phyloP scores from a whole-genome alignment of 306 rosid genomes.

The Trifolium repens region DNA sequence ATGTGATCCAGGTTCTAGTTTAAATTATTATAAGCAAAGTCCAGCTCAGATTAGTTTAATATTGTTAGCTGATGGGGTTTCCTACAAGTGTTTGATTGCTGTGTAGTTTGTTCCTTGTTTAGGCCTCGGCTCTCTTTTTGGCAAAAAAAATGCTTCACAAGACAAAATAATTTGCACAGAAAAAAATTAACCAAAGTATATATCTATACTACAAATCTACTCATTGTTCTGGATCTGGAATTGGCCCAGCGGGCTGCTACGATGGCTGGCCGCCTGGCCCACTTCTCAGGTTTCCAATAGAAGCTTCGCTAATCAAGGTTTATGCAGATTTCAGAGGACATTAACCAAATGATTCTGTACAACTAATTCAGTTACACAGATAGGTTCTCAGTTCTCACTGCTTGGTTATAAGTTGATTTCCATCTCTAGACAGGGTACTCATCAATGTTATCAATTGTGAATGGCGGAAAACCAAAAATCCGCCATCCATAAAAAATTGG shows the following conservation, averaged over 20 bases:
- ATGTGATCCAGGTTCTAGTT: no score
- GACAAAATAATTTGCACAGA: background rate
- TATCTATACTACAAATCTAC: background rate
- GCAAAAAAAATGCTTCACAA: no score
- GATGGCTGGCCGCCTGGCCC: background rate
- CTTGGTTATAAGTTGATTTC: background rate
- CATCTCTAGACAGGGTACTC: background rate
- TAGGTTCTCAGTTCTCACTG: background rate
- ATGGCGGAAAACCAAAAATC: no score
- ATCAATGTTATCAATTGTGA: no score
- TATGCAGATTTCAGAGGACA: background rate
- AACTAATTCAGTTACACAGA: conserved; percentile 5
- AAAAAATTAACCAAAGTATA: background rate
- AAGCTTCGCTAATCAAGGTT: background rate
- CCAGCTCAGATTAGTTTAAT: no score
- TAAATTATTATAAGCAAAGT: no score
- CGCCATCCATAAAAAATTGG: no score
- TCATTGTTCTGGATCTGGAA: background rate
- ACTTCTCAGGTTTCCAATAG: background rate
- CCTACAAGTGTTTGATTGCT: no score
- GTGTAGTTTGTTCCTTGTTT: no score
- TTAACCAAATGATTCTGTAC: background rate
- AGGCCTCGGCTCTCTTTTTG: no score
- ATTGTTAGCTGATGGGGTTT: no score
- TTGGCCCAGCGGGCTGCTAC: background rate